Base-by-base conservation (phyloP, 768 basidiomycete genomes). In the Roridomyces roridus region DNA sequence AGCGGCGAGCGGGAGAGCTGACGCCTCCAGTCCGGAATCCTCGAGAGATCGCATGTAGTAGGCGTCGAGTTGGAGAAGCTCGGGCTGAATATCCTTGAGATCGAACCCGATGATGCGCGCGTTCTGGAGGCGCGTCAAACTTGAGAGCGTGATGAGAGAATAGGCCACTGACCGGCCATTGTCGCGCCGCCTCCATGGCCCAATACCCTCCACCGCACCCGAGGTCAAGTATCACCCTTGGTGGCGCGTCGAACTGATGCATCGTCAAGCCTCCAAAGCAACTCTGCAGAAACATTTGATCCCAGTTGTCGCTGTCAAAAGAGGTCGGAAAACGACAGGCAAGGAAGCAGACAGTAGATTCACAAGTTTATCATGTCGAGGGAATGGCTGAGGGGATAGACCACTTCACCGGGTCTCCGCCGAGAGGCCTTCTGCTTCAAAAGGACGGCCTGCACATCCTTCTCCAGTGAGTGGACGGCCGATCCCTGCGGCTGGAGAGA, bases 201-300 rank as follows among this genome's bases (percentile, higher is more conserved):
- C 91, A 92, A 46, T 80, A 78, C 1, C 90, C 90, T 41, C 76
- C 80, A 6, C 90, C 89, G 65, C 88, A 90, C 0, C 89, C 91
- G 9, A 92, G 70, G 64, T 91, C 88, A 11, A 92, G 80, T 0
- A 89, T 75, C 4, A 72, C 68, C 1, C 66, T 21, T 0, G 89
- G 91, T 3, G 84, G 80, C 0, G 64, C 65, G 8, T 77, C 72
- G 46, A 87, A 86, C 40, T 77, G 72, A 63, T 85, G 79, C 55
- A 85, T 75, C 0, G 89, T 85, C 28, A 87, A 65, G 18, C 79
- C 73, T 45, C 74, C 65, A 57, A 67, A 82, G 60, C 76, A 85
- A 49, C 67, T 78, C 31, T 72, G 72, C 60, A 87, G 71, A 69
- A 89, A 87, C 79, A 88, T 80, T 53, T 83, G 79, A 65, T 89